Base-by-base conservation (phyloP, 352 stramenopile genomes). In the Phytophthora syringae region DNA sequence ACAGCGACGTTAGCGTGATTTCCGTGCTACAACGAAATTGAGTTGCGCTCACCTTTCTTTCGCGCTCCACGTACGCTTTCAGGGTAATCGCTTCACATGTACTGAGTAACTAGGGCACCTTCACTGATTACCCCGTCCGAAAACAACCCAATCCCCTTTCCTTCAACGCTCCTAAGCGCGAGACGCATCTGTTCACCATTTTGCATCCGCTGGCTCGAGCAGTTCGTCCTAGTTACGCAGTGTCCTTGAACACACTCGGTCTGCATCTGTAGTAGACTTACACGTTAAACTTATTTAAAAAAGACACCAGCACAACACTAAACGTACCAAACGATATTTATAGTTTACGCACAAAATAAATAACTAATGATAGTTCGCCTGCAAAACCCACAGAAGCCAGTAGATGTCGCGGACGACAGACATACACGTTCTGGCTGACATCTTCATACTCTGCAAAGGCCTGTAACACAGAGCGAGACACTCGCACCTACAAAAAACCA, bases 201-300 rank as follows among this genome's bases (percentile, higher is more conserved):
- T 44, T 52, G 52, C 51, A 60, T 52, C 3, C 52, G 52, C 13
- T 60, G 40, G 21, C 52, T 60, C 10, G n/a, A 2, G 40, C 18
- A 45, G 2, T 24, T 36, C 10, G 5, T n/a, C 28, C 4, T 25
- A 2, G 52, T 36, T 7, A 60, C 51, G 28, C 40, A 60, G 27
- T 52, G 25, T 3, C 52, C 40, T 44, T n/a, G 7, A n/a, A 51
- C 40, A 36, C 40, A 60, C 43, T 45, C 40, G 11, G 28, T 60
- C 20, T 60, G 52, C n/a, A 9, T 36, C 28, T 60, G 7, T 9
- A 13, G 10, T 7, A 27, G n/a, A n/a, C n/a, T n/a, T n/a, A n/a
- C n/a, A n/a, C n/a, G n/a, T n/a, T n/a, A n/a, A n/a, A n/a, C n/a
- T n/a, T n/a, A n/a, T n/a, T n/a, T n/a, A n/a, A n/a, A n/a, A n/a